Base-by-base conservation (phyloP, 805 yeast genomes). In the Candida loeiensis region DNA sequence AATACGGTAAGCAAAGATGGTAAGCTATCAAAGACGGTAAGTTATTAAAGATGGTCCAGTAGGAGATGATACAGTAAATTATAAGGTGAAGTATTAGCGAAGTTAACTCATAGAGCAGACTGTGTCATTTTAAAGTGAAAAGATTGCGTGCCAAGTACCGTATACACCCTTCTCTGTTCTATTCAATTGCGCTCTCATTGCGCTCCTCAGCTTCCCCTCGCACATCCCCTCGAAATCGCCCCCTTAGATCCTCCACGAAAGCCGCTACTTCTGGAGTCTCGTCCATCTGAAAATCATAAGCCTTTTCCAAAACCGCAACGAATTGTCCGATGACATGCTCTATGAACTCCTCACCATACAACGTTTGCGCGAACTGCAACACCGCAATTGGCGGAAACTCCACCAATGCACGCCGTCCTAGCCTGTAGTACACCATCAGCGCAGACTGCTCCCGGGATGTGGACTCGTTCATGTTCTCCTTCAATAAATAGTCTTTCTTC, bases 371-470 rank as follows among this genome's bases (percentile, higher is more conserved):
- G 17, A 51, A 54, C 25, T 53, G 52, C 35, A 51, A 50, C 31
- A 66, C 54, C n/a, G 56, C 40, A 11, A 45, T 38, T 1, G 69
- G 68, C 3, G 47, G 44, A 35, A 63, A 63, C 45, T 68, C 73
- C 15, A 55, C 48, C 18, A 59, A 36, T 6, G 65, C 50, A 17
- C 71, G 46, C 28, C 57, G 51, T 2, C 73, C 73, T 21, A 68
- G 45, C 2, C 50, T 40, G 43, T 57, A 66, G 37, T 53, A 60
- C 7, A 48, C 46, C 24, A 39, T 29, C 28, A 45, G 50, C n/a
- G 39, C 22, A 2, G 40, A 29, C 15, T 40, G 37, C n/a, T 34
- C 37, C 3, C 48, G 33, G 6, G 38, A 12, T 11, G 17, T 30
- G 5, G 33, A 37, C 3, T 47, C 51, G 13, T 41, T 46, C 6